Evolutionary conservation across 2,329 filamentous ascomycete species (phyloP), one percentile per base, ranked within the genome.

Genomic region (Colletotrichum sp.): DNA sequence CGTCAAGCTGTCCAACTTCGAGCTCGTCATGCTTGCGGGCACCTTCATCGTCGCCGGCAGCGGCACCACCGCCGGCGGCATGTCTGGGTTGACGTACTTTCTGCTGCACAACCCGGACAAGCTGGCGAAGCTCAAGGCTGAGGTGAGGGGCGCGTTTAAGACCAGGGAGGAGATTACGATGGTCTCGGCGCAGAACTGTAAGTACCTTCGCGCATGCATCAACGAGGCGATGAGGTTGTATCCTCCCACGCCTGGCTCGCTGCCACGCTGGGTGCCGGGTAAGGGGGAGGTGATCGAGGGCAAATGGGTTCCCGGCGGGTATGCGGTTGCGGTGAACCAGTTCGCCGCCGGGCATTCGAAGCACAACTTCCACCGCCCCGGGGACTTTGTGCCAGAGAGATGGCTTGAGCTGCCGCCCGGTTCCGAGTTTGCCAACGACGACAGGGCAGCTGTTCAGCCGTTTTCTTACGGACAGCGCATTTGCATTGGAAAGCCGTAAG

Each of bases 401-500:
- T 71, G 69, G 69, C 38, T 71, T 15, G 69, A 71, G 56, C 56
- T 70, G 10, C 15, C 13, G 3, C 67, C 67, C 1, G 67, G 10
- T n/a, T 70, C 67, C 3, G 56, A 62, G 34, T 70, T 62, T 16
- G 26, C 26, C 36, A 52, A 61, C 36, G 67, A 70, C 6, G 55
- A 62, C 15, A 21, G n/a, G 6, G 67, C 56, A 0, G 24, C 67
- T 0, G 56, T 87, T 64, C 86, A 89, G 78, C 86, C 88, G 1
- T 89, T 90, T 75, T 84, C 85, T 8, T 64, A 87, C 4, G 88
- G 89, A 0, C 85, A 88, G 7, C 81, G 88, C 1, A 88, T 88
- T 60, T 90, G 89, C 74, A 82, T 90, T 34, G 89, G 88, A 2
- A 83, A 83, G 73, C 88, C 89, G 86, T 87, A 81, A 80, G 86